These are phyloP conservation scores for Castanea mollissima DNA, from an alignment of 306 rosid genomes.

Conservation along the genomic window DNA sequence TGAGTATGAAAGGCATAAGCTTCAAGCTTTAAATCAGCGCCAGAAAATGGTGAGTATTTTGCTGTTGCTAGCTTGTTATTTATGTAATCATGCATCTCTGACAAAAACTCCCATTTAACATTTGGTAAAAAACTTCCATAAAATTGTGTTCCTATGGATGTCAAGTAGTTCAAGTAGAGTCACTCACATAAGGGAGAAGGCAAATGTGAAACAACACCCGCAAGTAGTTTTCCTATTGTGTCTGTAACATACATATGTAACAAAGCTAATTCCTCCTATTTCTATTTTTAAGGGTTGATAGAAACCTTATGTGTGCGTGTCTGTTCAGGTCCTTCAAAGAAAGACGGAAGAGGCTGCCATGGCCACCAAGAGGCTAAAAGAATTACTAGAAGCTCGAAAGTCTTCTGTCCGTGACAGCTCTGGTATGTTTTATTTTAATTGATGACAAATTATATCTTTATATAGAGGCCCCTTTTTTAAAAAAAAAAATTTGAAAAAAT, in stretches of 20 bases:
- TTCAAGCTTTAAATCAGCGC: constrained; percentile 97
- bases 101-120: not conserved
- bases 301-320: not conserved
- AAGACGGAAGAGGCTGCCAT: constrained; percentile 99
- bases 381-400: constrained; percentile 96
- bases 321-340: constrained; percentile 91
- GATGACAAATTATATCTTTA: not conserved
- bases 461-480: constrained; percentile 9
- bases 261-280: not conserved
- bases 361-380: constrained; percentile 99
- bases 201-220: not conserved
- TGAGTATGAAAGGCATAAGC: constrained; percentile 98
- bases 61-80: constrained; percentile 14
- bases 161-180: not conserved
- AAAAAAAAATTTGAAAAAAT: no score
- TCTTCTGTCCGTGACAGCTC: constrained; percentile 80
- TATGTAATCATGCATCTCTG: constrained; percentile 16
- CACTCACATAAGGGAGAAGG: not conserved
- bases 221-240: not conserved
- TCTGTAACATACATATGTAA: not conserved
- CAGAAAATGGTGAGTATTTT: constrained; percentile 84
- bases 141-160: not conserved
- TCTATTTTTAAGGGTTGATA: not conserved
- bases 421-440: constrained; percentile 42
- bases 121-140: not conserved